Evolutionary conservation across 2,329 filamentous ascomycete genomes (phyloP).

Genomic region (Fusarium acutatum): DNA sequence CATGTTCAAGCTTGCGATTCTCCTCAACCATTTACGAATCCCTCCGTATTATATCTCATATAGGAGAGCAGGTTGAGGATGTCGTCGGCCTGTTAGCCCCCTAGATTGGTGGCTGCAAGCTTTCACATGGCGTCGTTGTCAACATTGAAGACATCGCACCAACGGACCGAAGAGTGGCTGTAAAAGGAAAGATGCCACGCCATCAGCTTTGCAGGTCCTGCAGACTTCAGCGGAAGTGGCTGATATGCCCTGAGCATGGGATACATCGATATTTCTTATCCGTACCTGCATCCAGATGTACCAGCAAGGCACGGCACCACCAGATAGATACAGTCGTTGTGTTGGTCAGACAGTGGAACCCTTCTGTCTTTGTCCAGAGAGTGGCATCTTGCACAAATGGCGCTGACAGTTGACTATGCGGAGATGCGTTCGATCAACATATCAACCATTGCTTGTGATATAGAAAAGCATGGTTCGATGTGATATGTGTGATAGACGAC

Average conservation of each 20-base stretch:
- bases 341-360: neutral
- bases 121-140: neutral
- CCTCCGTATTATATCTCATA: neutral
- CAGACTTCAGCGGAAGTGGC: slow-evolving; percentile 16
- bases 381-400: neutral
- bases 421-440: slow-evolving; percentile 1
- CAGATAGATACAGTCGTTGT: neutral
- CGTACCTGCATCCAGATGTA: slow-evolving; percentile 15
- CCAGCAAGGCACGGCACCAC: slow-evolving; percentile 2
- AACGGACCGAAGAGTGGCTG: slow-evolving; percentile 6
- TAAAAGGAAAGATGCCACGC: slow-evolving; percentile 22
- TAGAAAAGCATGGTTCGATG: slow-evolving; percentile 10
- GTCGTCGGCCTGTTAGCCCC: slow-evolving; percentile 1
- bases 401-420: neutral
- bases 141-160: neutral
- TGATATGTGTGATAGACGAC: slow-evolving; percentile 17
- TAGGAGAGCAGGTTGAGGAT: neutral
- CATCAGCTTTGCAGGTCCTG: slow-evolving; percentile 11
- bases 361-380: neutral
- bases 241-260: neutral
- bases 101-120: neutral
- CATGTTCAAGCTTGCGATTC: neutral
- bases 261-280: neutral
- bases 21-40: neutral
- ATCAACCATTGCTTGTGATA: neutral